These are phyloP conservation scores for Ramularia endophylla DNA, from an alignment of 2,329 filamentous ascomycete genomes.

Conservation along the genomic window DNA sequence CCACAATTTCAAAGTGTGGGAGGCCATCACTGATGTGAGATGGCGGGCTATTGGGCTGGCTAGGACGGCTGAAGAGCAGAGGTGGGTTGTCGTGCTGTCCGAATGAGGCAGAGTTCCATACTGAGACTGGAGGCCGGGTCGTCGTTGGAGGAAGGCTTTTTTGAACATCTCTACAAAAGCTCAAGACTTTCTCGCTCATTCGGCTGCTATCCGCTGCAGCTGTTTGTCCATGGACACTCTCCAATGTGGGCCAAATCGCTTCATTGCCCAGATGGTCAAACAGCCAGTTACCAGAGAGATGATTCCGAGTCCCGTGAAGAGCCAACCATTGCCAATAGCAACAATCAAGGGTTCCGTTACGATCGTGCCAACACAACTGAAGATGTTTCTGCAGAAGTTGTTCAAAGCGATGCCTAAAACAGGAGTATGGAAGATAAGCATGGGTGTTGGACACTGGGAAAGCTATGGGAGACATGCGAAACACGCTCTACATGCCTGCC, in stretches of 20 bases:
- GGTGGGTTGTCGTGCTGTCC: slow-evolving; percentile 9
- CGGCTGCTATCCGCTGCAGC: slow-evolving; percentile 25
- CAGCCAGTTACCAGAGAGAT: slow-evolving; percentile 25
- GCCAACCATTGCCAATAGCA: slow-evolving; percentile 68
- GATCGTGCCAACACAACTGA: slow-evolving; percentile 64
- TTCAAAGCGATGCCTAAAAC: slow-evolving; percentile 80
- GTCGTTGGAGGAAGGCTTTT: too few species aligned
- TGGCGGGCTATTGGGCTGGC: slow-evolving; percentile 7
- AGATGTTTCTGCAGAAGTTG: slow-evolving; percentile 75
- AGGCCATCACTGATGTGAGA: slow-evolving; percentile 7
- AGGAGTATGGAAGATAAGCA: too few species aligned
- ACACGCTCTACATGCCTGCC: too few species aligned
- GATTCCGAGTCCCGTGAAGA: slow-evolving; percentile 55
- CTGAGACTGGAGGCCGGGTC: too few species aligned
- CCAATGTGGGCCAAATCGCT: slow-evolving; percentile 29
- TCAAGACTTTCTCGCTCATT: slow-evolving; percentile 13
- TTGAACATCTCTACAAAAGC: too few species aligned
- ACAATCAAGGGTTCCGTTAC: slow-evolving; percentile 65
- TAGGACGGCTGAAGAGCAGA: slow-evolving; percentile 9
- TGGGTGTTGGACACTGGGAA: too few species aligned
- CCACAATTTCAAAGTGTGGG: slow-evolving; percentile 8
- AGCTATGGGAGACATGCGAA: too few species aligned
- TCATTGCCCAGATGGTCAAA: slow-evolving; percentile 30
- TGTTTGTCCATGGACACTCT: slow-evolving; percentile 27
- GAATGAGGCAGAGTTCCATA: too few species aligned